Base-by-base conservation (phyloP, 352 stramenopile genomes). In the Phytophthora gonapodyides region DNA sequence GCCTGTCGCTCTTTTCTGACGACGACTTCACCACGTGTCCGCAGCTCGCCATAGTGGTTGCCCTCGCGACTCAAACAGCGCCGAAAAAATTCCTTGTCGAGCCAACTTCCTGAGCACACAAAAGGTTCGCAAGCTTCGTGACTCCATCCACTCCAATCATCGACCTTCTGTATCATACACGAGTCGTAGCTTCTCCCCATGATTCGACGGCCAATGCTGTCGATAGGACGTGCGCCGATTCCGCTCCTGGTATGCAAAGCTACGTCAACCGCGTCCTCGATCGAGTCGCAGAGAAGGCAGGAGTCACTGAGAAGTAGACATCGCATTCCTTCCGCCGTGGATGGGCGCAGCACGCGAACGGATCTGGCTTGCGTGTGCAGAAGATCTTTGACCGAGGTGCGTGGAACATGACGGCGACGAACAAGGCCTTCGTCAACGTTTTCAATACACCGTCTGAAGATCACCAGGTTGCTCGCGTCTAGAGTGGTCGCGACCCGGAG, bases 271-370 rank as follows among this genome's bases (percentile, higher is more conserved):
- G 60, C 61, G 30, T 75, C 11, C 61, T 67, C 1, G 35, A 59
- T 12, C 44, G 49, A 16, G 31, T 77, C 13, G 10, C 21, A 1
- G 16, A 9, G 1, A 45, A 19, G 0, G 47, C 50, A 19, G 66
- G 58, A 27, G 58, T 75, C 3, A 10, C 36, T 0, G 45, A 51
- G 21, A 16, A 19, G 2, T 13, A 75, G 24, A 66, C 51, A 0
- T 71, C 67, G 0, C 59, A 80, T 30, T 73, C 59, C 0, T 80
- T 75, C 30, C 35, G 49, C 0, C 57, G 65, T 16, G 61, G 56
- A 11, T 47, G 57, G 17, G 67, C 21, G 0, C 46, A 71, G 36
- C 57, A 68, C 52, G 37, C 52, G 5, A 69, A 67, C 21, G 40
- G 12, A 8, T 30, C 30, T 12, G 16, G 10, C 5, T 19, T 61